A percentile compares a stretch with the other conserved stretches of the same genome.
phyloP scores from a whole-genome alignment of 2,329 filamentous ascomycete genomes.

The Juglanconis juglandina region DNA sequence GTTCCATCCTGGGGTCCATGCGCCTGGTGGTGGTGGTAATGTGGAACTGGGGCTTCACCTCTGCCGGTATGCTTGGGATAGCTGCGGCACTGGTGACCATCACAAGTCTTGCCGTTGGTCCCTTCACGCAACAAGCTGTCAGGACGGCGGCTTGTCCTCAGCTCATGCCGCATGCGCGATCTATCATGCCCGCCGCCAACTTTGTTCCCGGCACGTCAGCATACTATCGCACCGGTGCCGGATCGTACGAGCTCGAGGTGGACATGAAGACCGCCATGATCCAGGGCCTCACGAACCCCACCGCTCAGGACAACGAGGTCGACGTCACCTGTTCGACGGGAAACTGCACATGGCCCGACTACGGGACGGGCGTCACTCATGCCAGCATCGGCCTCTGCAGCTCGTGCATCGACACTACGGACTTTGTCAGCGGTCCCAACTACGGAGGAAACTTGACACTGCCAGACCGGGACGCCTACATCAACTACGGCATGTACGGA shows the following conservation, averaged over 20 bases:
- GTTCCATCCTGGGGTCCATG: conserved; percentile 26
- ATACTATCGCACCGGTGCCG: conserved; percentile 22
- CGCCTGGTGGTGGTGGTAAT: conserved; percentile 21
- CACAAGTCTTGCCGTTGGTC: conserved; percentile 27
- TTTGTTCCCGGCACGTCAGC: conserved; percentile 11
- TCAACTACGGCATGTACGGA: conserved; percentile 13
- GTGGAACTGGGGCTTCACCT: conserved; percentile 14
- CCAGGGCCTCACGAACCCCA: conserved; percentile 26
- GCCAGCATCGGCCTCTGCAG: conserved; percentile 27
- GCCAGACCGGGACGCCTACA: conserved; percentile 20
- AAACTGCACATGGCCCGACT: conserved; percentile 24
- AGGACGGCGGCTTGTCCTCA: conserved; percentile 22
- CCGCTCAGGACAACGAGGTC: conserved; percentile 22
- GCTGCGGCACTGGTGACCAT: conserved; percentile 24
- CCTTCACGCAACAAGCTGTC: conserved; percentile 30
- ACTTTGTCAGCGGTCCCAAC: conserved; percentile 13
- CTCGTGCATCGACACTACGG: conserved; percentile 23
- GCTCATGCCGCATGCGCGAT: conserved; percentile 11
- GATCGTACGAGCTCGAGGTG: conserved; percentile 23
- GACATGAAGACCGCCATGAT: conserved; percentile 31
- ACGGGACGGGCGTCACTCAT: conserved; percentile 22
- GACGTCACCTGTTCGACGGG: conserved; percentile 22
- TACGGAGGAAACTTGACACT: conserved; percentile 19
- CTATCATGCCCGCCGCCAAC: conserved; percentile 9
- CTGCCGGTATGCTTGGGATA: conserved; percentile 19